Evolutionary conservation across 139 green algal genomes (phyloP), one percentile per base, ranked within the genome.

Genomic region (Diplosphaera chodatii): DNA sequence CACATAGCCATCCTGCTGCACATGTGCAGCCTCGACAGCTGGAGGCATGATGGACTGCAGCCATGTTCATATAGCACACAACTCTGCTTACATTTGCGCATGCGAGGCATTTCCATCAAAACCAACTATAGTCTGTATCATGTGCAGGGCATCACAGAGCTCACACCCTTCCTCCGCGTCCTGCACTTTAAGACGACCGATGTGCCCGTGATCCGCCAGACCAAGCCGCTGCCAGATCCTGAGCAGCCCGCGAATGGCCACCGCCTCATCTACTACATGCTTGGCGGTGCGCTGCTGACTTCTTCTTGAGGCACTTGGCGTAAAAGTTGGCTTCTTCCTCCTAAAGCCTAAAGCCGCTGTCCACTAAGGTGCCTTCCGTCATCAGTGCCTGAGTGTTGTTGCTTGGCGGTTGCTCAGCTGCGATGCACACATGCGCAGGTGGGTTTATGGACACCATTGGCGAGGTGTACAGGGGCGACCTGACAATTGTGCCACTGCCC

Each of bases 201-300:
- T 15, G 27, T 65, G 27, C 59, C 5, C 25, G 27, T 25, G 25
- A 32, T 65, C 25, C n/a, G 28, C 25, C 59, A 31, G 59, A 31
- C 59, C 21, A n/a, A 5, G 25, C 59, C 59, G 48, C 48, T 59
- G 48, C 16, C 48, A 18, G 48, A 59, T 10, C 10, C 16, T 5
- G 48, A 59, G 59, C 59, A 65, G 59, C 59, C 59, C 25, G 5
- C 59, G 25, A 32, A 32, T 22, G 59, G 59, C 25, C 59, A 65
- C 59, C n/a, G 59, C 25, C 59, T 65, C 59, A 32, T 65, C 25
- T 65, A 65, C 59, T 32, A 65, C 59, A 32, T 65, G 59, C 59
- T 65, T 15, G 59, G 28, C 27, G 59, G 59, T 59, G 48, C 22
- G 37, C 37, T 48, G 8, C 37, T 48, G 37, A 48, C 10, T 6